Evolutionary conservation across 257 asterid genomes (phyloP).

Genomic region (Eustoma russellianum): DNA sequence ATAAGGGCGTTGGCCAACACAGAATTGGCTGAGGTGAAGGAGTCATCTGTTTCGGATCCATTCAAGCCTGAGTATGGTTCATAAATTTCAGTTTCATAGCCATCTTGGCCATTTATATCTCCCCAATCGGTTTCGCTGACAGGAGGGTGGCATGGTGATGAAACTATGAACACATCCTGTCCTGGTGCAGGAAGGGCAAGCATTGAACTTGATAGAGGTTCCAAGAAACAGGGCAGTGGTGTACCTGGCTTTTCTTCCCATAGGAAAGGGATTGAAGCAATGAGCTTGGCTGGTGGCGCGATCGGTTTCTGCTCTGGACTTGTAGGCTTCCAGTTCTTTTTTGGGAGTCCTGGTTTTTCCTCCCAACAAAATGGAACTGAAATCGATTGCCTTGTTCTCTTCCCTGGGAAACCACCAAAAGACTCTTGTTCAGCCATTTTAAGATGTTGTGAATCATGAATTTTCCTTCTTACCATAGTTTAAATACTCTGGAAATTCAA

Average conservation of each 20-base stretch:
- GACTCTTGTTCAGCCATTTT: slow-evolving; percentile 43
- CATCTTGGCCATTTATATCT: background rate
- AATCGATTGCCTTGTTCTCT: slow-evolving; percentile 50
- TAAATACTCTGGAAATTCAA: slow-evolving; percentile 10
- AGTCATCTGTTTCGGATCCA: slow-evolving; percentile 34
- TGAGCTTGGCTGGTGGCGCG: slow-evolving; percentile 36
- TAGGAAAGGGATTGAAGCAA: slow-evolving; percentile 70
- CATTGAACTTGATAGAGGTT: slow-evolving; percentile 7
- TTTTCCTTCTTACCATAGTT: no score
- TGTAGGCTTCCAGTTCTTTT: slow-evolving; percentile 65
- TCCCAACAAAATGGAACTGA: slow-evolving; percentile 89
- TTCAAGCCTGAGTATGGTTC: slow-evolving; percentile 34
- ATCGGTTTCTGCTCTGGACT: slow-evolving; percentile 14
- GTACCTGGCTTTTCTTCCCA: slow-evolving; percentile 96
- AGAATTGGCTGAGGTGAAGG: slow-evolving; percentile 46
- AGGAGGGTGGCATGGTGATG: slow-evolving; percentile 19
- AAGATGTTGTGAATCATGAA: background rate
- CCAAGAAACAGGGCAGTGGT: slow-evolving; percentile 41
- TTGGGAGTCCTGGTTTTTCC: slow-evolving; percentile 70
- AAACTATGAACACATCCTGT: slow-evolving; percentile 10
- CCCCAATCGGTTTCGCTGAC: slow-evolving; percentile 18
- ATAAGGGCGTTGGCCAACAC: slow-evolving; percentile 41
- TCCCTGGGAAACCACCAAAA: slow-evolving; percentile 26
- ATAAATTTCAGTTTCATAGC: slow-evolving; percentile 12
- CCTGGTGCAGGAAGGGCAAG: slow-evolving; percentile 8